Evolutionary conservation across 2,329 filamentous ascomycete species (phyloP).

Genomic region (Xylariomycetidae sp.): DNA sequence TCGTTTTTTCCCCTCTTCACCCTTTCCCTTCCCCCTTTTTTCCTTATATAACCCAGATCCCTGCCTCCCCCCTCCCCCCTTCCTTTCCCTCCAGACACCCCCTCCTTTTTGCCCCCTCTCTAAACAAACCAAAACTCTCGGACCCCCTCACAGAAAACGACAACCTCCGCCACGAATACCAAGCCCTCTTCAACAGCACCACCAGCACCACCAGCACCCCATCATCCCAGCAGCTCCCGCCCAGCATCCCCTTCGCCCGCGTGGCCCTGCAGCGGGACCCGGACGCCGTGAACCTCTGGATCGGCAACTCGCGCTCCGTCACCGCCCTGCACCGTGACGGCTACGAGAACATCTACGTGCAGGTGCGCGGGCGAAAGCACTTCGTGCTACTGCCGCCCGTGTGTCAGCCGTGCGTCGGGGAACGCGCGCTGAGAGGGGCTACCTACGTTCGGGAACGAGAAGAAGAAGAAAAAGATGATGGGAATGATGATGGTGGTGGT

Average conservation of each 20-base stretch:
- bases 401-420: conserved; percentile 65
- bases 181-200: conserved; percentile 51
- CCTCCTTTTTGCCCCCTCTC: no score
- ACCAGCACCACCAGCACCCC: no score
- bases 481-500: conserved; percentile 11
- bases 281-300: conserved; percentile 80
- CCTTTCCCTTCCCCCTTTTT: no score
- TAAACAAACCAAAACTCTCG: no score
- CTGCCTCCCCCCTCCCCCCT: no score
- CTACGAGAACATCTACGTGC: conserved; percentile 82
- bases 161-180: conserved; percentile 72
- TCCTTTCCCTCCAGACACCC: no score
- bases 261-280: conserved; percentile 58
- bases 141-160: conserved; percentile 83
- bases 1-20: no score
- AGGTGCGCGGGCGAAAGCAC: conserved; percentile 67
- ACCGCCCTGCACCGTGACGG: conserved; percentile 78
- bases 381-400: conserved; percentile 72
- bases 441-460: conserved; percentile 50
- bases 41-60: no score
- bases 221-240: conserved; percentile 63
- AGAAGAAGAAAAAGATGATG: no score
- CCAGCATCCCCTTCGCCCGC: conserved; percentile 65
- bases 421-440: conserved; percentile 51
- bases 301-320: conserved; percentile 65